Conservation (phyloP, 371 early-diverging fungal genomes). For the Globomyces sp. region DNA sequence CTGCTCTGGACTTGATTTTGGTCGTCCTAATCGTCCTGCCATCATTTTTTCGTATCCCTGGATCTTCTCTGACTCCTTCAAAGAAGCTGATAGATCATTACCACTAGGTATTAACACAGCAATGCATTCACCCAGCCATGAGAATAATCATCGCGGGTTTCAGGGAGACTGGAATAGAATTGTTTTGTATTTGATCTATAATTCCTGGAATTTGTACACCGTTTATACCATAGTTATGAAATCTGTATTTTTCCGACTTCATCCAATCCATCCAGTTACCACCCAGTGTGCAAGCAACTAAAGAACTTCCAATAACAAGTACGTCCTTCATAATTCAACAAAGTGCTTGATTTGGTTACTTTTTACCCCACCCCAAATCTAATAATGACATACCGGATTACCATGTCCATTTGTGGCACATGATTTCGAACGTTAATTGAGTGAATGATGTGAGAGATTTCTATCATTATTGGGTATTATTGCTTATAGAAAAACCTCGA, state of each 20-base stretch:
- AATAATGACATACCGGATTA: too few species aligned
- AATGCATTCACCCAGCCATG: background rate
- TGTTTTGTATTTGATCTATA: slow-evolving; percentile 4
- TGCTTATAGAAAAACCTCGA: too few species aligned
- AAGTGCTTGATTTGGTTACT: too few species aligned
- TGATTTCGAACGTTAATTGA: too few species aligned
- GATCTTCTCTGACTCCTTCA: background rate
- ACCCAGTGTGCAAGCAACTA: slow-evolving; percentile 18
- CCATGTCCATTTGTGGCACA: too few species aligned
- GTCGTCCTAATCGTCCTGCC: slow-evolving; percentile 15
- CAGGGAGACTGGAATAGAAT: background rate
- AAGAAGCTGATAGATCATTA: slow-evolving; percentile 15
- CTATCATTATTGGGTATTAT: too few species aligned
- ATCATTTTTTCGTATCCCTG: slow-evolving; percentile 10
- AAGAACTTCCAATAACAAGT: slow-evolving; percentile 11
- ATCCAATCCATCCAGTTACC: slow-evolving; percentile 7
- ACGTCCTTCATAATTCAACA: background rate
- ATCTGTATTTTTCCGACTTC: background rate
- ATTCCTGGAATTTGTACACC: slow-evolving; percentile 17
- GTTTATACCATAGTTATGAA: slow-evolving; percentile 18
- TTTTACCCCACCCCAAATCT: too few species aligned
- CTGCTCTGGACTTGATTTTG: slow-evolving; percentile 14
- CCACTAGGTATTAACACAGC: background rate
- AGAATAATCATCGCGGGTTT: slow-evolving; percentile 8
- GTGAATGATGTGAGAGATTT: too few species aligned